Evolutionary conservation across 352 stramenopile species (phyloP).

Genomic region (Achlya hypogyna): DNA sequence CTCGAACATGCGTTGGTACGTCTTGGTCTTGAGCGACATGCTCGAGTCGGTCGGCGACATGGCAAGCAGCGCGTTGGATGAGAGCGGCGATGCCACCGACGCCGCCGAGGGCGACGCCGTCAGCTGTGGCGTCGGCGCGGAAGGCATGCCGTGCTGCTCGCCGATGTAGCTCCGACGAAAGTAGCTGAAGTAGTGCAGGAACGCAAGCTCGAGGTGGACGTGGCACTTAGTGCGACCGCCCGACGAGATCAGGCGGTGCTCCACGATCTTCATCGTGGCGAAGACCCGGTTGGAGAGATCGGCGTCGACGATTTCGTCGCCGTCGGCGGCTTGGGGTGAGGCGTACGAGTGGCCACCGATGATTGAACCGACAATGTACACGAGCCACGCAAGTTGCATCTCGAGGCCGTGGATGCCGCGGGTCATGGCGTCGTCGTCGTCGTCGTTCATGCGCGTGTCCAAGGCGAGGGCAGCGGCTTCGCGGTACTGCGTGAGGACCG

Average conservation of each 20-base stretch:
- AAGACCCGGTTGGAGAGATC: conserved; percentile 94
- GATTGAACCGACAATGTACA: conserved; percentile 94
- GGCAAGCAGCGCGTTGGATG: background rate
- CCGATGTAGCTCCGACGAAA: conserved; percentile 89
- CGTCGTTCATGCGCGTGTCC: conserved; percentile 39
- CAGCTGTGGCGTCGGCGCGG: conserved; percentile 26
- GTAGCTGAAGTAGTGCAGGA: conserved; percentile 96
- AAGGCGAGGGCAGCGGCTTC: conserved; percentile 74
- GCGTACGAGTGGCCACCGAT: conserved; percentile 94
- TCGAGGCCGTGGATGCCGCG: conserved; percentile 75
- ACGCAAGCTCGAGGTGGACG: conserved; percentile 89
- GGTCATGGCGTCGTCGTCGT: conserved; percentile 37
- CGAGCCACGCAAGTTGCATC: conserved; percentile 95
- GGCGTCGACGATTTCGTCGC: conserved; percentile 93
- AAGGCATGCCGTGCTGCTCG: conserved; percentile 85
- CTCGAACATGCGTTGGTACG: conserved; percentile 97
- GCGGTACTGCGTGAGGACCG: conserved; percentile 89
- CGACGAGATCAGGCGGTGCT: conserved; percentile 89
- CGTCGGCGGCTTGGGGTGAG: conserved; percentile 81
- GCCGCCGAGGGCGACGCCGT: conserved; percentile 32
- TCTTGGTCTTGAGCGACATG: conserved; percentile 90
- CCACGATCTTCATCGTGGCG: conserved; percentile 92
- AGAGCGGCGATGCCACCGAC: conserved; percentile 55
- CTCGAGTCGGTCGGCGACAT: conserved; percentile 63
- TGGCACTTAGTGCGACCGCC: conserved; percentile 79